These are phyloP conservation scores for Penicillium sumatraense DNA, from an alignment of 2,329 filamentous ascomycete species.

Conservation along the genomic window DNA sequence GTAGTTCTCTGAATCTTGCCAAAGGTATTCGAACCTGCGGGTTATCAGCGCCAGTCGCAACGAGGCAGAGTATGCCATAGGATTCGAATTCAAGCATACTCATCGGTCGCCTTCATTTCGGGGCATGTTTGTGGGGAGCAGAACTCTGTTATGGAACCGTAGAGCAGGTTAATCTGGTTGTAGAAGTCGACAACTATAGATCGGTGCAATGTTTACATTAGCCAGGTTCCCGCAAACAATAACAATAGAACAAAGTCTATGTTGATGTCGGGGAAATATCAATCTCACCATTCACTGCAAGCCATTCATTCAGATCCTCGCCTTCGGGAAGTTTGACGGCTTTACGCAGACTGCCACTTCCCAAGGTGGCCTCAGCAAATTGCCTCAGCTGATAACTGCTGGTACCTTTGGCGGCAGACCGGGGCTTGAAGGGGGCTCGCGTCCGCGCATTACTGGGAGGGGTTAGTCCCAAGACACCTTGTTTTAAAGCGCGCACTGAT, in stretches of 20 bases:
- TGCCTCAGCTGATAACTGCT: slow-evolving; percentile 93
- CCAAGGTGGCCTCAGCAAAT: slow-evolving; percentile 96
- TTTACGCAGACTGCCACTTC: slow-evolving; percentile 91
- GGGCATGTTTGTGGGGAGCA: slow-evolving; percentile 96
- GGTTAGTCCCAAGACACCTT: slow-evolving; percentile 47
- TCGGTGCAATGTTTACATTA: neutral
- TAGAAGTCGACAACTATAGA: slow-evolving; percentile 94
- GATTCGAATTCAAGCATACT: slow-evolving; percentile 60
- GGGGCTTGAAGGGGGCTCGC: slow-evolving; percentile 88
- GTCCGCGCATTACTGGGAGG: slow-evolving; percentile 77
- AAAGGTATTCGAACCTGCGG: slow-evolving; percentile 91
- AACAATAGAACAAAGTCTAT: no score
- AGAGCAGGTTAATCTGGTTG: slow-evolving; percentile 99
- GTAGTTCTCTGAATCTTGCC: slow-evolving; percentile 94
- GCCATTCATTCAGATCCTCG: slow-evolving; percentile 96
- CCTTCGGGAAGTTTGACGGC: slow-evolving; percentile 96
- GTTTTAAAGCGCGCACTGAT: slow-evolving; percentile 39
- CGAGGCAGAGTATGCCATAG: neutral
- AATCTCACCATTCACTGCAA: slow-evolving; percentile 87
- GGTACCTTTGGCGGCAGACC: slow-evolving; percentile 81
- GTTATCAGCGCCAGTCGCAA: slow-evolving; percentile 16
- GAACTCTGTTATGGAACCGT: slow-evolving; percentile 98
- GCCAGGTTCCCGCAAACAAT: neutral
- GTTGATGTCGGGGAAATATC: slow-evolving; percentile 36
- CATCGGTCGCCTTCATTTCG: slow-evolving; percentile 99